Base-by-base conservation (phyloP, 805 yeast species). In the Pichia membranifaciens region DNA sequence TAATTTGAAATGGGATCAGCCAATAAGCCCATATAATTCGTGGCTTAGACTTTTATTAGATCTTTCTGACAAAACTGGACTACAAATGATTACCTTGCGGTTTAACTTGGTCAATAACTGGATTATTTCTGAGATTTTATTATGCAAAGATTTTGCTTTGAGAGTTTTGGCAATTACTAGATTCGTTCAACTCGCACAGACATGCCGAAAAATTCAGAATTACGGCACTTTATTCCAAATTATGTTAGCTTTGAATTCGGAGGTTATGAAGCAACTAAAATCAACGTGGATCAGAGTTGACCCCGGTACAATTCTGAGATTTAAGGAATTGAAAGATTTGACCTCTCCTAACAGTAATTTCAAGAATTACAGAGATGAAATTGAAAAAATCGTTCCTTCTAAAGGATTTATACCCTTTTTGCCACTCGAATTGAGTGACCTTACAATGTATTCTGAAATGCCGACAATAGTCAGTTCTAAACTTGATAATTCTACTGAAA, bases 51-150 rank as follows among this genome's bases (percentile, higher is more conserved):
- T 87, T 31, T 69, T 90, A 46, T 75, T 81, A 20, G 78, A 80
- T 61, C 76, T 59, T 62, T 44, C 49, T 4, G 47, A 49, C 10
- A 59, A 57, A 45, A 51, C 82, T n/a, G 96, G 97, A 0, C 81
- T 89, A 33, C 87, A 87, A 52, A 67, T 91, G 41, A 88, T 87
- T 12, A 81, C 88, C 35, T 75, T 95, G 0, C 71, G 99, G 51
- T 93, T 90, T 72, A 90, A 91, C 60, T 68, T 91, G 50, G 82
- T 87, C 69, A 90, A 87, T 6, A 87, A 87, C 57, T 91, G 98
- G 98, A 81, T 90, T 36, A 80, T 87, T 31, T 87, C 96, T 0
- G 96, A 91, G 67, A 78, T 93, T 47, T 64, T 88, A 15, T 68
- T 91, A 51, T 87, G 96, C 9, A 73, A 72, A 47, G 69, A 74